A percentile compares a stretch with the other conserved stretches of the same genome.
These are phyloP conservation scores for Oryza punctata DNA, from an alignment of 176 grass and related monocot species.

Conservation along the genomic window DNA sequence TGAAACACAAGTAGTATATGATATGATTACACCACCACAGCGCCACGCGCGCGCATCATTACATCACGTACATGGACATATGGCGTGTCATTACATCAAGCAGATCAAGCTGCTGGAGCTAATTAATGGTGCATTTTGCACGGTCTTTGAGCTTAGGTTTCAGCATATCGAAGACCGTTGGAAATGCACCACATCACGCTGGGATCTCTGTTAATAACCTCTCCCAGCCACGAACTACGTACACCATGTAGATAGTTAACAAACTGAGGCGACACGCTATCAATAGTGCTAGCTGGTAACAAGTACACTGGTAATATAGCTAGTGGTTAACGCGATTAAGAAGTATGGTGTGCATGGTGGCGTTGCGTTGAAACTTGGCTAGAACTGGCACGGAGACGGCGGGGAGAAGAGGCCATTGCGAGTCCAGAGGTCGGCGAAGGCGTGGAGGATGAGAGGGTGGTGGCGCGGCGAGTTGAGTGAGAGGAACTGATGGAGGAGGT, in stretches of 20 bases:
- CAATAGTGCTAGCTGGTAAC: neutral
- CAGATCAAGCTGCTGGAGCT: neutral
- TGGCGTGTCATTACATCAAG: slow-evolving; percentile 11
- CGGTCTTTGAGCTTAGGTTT: slow-evolving; percentile 4
- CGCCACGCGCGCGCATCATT: slow-evolving; percentile 40
- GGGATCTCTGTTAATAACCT: slow-evolving; percentile 40
- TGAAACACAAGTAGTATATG: slow-evolving; percentile 7
- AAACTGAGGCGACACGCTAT: neutral
- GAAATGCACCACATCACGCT: slow-evolving; percentile 28
- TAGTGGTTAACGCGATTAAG: neutral
- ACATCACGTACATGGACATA: slow-evolving; percentile 9
- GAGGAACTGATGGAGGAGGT: slow-evolving; percentile 91
- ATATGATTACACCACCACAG: slow-evolving; percentile 38
- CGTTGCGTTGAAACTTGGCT: neutral
- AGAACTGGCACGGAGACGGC: slow-evolving; percentile 68
- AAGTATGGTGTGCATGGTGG: neutral
- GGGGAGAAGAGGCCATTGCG: slow-evolving; percentile 68
- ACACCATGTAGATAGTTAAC: neutral
- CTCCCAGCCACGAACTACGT: slow-evolving; percentile 13
- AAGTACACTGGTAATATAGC: neutral
- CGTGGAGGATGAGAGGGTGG: slow-evolving; percentile 94
- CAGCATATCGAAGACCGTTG: neutral
- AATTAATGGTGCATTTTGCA: neutral
- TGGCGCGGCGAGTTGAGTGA: slow-evolving; percentile 89
- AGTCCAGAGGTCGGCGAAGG: slow-evolving; percentile 95